Conservation (phyloP, 345 rosid species). For the Bruguiera sexangula region DNA sequence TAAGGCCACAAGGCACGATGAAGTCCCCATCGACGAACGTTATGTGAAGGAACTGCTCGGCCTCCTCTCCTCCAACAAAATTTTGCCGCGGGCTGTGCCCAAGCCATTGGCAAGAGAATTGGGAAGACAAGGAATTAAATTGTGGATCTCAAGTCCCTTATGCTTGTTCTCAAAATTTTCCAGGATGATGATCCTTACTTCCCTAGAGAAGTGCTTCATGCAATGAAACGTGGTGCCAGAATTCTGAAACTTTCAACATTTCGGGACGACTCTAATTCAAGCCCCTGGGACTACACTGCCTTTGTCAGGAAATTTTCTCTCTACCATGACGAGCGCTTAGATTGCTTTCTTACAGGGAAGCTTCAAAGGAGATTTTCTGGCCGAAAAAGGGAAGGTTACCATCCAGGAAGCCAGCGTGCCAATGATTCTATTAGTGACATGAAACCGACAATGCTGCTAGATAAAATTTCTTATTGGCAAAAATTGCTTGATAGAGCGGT, state of each 20-base stretch:
- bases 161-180: constrained; percentile 71
- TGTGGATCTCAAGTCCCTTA: constrained; percentile 71
- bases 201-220: constrained; percentile 67
- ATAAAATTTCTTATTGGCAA: constrained; percentile 62
- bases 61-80: constrained; percentile 47
- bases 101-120: constrained; percentile 54
- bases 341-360: constrained; percentile 65
- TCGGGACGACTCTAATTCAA: constrained; percentile 59
- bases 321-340: constrained; percentile 70
- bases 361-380: constrained; percentile 43
- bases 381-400: constrained; percentile 11
- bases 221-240: constrained; percentile 69
- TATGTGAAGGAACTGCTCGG: constrained; percentile 50
- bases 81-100: constrained; percentile 57
- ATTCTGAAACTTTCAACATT: constrained; percentile 66
- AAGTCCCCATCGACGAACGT: constrained; percentile 59
- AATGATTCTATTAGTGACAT: constrained; percentile 44
- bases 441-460: constrained; percentile 60
- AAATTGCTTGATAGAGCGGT: constrained; percentile 66
- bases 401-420: constrained; percentile 11
- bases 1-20: constrained; percentile 80
- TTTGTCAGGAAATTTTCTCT: constrained; percentile 59
- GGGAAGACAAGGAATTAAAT: constrained; percentile 72
- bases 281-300: constrained; percentile 74
- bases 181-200: constrained; percentile 78